A percentile compares a stretch with the other conserved stretches of the same genome.
Evolutionary conservation across 1,284 basidiomycete genomes (phyloP).

Genomic region (Ustilago cynodontis): DNA sequence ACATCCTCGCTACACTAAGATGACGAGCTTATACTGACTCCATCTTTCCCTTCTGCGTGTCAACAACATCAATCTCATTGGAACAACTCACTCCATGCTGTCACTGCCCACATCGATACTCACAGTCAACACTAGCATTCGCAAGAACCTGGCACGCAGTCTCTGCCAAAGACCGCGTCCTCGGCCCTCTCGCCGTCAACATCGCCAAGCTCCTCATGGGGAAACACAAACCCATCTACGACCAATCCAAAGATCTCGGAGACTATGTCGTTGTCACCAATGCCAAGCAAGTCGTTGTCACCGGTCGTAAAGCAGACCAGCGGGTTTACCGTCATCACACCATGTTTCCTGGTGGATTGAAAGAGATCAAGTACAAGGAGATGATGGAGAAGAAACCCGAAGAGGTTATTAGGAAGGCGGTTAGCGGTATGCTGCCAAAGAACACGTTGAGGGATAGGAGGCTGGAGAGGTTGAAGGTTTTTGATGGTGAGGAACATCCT

Average conservation of each 20-base stretch:
- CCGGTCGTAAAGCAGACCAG: constrained; percentile 89
- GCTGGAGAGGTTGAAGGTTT: constrained; percentile 67
- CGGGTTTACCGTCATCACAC: constrained; percentile 89
- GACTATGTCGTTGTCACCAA: constrained; percentile 98
- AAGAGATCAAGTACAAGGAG: constrained; percentile 71
- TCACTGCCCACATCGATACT: no score
- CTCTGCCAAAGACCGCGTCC: constrained; percentile 86
- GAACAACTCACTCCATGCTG: neutral
- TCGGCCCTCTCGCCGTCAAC: constrained; percentile 91
- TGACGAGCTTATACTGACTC: neutral
- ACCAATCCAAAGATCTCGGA: constrained; percentile 76
- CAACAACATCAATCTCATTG: neutral
- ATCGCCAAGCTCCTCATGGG: constrained; percentile 97
- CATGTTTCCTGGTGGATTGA: constrained; percentile 93
- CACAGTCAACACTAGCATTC: constrained; percentile 90
- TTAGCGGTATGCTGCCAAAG: constrained; percentile 70
- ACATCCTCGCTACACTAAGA: neutral
- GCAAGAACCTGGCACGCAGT: constrained; percentile 95
- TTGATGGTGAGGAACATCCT: constrained; percentile 63
- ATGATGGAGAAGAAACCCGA: constrained; percentile 80
- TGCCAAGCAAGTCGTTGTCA: constrained; percentile 84
- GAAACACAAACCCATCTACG: constrained; percentile 98
- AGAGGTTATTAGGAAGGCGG: constrained; percentile 73
- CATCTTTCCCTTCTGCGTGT: neutral
- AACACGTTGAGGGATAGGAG: constrained; percentile 68